phyloP scores from a whole-genome alignment of 2,329 filamentous ascomycete species.

The Cytospora chrysosperma region DNA sequence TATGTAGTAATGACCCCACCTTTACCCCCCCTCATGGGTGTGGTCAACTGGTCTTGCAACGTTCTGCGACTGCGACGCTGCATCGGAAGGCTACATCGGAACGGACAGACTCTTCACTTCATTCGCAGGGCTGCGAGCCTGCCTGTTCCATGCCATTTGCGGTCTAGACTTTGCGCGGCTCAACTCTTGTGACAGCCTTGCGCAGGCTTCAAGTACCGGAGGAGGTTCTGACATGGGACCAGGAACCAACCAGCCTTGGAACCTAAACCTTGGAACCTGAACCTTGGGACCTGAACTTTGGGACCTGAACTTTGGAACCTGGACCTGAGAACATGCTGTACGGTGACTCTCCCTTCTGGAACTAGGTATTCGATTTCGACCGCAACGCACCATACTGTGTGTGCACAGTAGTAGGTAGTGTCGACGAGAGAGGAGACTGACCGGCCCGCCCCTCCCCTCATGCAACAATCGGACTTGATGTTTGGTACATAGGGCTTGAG shows the following conservation, averaged over 20 bases:
- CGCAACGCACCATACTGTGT: neutral
- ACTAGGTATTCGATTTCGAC: too few relatives aligned
- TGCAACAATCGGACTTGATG: neutral
- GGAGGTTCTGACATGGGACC: too few relatives aligned
- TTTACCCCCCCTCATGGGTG: neutral
- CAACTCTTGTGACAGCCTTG: neutral
- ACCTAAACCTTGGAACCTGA: too few relatives aligned
- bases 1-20: neutral
- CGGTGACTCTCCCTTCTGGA: neutral
- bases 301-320: too few relatives aligned
- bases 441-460: neutral
- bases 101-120: neutral
- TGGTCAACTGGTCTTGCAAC: neutral
- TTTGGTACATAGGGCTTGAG: neutral
- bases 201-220: too few relatives aligned
- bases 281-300: too few relatives aligned
- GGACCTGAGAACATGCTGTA: too few relatives aligned
- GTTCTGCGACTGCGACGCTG: neutral
- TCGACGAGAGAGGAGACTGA: neutral
- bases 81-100: neutral
- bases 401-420: too few relatives aligned
- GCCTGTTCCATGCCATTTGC: neutral
- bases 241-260: too few relatives aligned
- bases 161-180: neutral
- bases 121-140: neutral